Base-by-base conservation (phyloP, 176 grass and related monocot species). In the Oryza nivara region DNA sequence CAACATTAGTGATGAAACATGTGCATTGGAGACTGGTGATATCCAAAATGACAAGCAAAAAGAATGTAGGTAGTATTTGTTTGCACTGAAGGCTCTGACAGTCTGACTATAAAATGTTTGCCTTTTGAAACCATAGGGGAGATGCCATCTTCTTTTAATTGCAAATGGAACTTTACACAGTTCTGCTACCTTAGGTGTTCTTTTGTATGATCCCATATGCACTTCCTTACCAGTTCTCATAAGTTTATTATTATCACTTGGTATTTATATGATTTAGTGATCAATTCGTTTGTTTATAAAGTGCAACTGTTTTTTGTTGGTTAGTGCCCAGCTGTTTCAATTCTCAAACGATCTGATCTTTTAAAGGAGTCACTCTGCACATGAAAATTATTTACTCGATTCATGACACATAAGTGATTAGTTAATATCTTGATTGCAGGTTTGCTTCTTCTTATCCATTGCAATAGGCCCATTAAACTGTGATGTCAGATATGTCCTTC, bases 151-250 rank as follows among this genome's bases (percentile, higher is more conserved):
- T 23, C 58, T 63, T 23, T 63, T 63, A 11, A 3, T 63, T 63
- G 58, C n/a, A 3, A 63, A 63, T 63, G 20, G 20, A 63, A 63
- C n/a, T 63, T 63, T 23, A 23, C n/a, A 3, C 2, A 11, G n/a
- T 63, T 63, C 0, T 63, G 7, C 30, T 63, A 22, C 23, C 58
- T 63, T 63, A 23, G 20, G 7, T 63, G 58, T 63, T 8, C 58
- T 63, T 10, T 52, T 9, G 1, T 23, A 48, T 82, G 45, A 60
- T 60, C 79, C 19, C 69, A 17, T 38, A 11, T 58, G 48, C 51
- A 36, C 41, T 41, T 56, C 45, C 68, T 13, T 81, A 70, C n/a
- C 34, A 56, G 3, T 20, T 81, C 67, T 35, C 78, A 74, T 15
- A 49, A 7, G 9, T 25, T 47, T 6, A 69, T 4, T 38, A 68